A percentile compares a stretch with the other conserved stretches of the same genome.
These are phyloP conservation scores for Neopestalotiopsis sp. DNA, from an alignment of 2,329 filamentous ascomycete genomes.

Conservation along the genomic window DNA sequence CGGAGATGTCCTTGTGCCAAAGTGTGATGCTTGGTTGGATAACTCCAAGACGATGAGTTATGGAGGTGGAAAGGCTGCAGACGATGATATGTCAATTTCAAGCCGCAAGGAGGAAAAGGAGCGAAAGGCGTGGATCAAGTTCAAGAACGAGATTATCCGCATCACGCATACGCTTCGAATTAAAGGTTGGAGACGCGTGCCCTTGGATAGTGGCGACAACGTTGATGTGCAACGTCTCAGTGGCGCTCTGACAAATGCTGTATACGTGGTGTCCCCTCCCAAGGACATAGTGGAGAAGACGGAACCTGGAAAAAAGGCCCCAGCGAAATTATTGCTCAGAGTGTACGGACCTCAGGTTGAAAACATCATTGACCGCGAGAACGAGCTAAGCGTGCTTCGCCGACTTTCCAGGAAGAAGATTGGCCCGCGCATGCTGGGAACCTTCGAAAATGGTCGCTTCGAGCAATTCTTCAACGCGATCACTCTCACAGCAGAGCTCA, in stretches of 20 bases:
- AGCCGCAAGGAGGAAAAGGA: constrained; percentile 67
- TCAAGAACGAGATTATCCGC: constrained; percentile 91
- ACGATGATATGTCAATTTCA: constrained; percentile 47
- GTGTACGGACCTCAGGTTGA: constrained; percentile 96
- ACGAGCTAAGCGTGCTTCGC: constrained; percentile 84
- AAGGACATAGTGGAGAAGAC: constrained; percentile 55
- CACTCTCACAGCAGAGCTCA: constrained; percentile 76
- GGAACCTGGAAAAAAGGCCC: constrained; percentile 48
- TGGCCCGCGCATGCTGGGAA: constrained; percentile 87
- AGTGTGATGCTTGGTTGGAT: constrained; percentile 83
- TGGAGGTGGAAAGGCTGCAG: constrained; percentile 56
- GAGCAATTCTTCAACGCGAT: constrained; percentile 91
- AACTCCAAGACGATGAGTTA: constrained; percentile 90
- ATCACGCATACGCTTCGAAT: constrained; percentile 86
- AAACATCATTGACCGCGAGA: constrained; percentile 92
- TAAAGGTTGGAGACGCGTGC: constrained; percentile 89
- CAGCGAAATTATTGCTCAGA: constrained; percentile 79
- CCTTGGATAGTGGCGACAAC: constrained; percentile 70
- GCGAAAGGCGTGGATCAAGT: constrained; percentile 78
- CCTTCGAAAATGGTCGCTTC: constrained; percentile 93
- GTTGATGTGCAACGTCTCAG: constrained; percentile 80
- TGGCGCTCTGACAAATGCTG: constrained; percentile 93
- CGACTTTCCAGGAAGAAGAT: constrained; percentile 91
- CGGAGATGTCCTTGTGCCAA: constrained; percentile 81
- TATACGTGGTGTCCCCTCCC: constrained; percentile 91